Evolutionary conservation across 2,329 filamentous ascomycete species (phyloP).

Genomic region (Trichoderma koningii): DNA sequence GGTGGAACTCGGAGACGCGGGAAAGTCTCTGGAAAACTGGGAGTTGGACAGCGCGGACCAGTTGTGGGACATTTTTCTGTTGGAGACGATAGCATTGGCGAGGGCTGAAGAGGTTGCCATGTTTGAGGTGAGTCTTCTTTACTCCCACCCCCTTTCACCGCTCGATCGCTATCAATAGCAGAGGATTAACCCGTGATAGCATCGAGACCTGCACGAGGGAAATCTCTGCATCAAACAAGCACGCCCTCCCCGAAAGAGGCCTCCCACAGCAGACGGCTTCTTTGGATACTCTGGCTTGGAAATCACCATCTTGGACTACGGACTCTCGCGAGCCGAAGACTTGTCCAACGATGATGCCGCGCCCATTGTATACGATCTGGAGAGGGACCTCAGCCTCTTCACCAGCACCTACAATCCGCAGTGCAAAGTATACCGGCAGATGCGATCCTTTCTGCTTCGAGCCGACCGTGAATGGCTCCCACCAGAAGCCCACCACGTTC

Average conservation of each 20-base stretch:
- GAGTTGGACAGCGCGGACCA: conserved; percentile 51
- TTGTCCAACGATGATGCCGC: conserved; percentile 40
- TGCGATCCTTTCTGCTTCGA: conserved; percentile 59
- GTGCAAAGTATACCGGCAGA: conserved; percentile 63
- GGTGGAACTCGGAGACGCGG: conserved; percentile 65
- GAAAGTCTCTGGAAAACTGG: conserved; percentile 61
- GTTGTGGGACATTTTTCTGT: conserved; percentile 65
- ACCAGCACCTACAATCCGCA: conserved; percentile 61
- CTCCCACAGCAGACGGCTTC: conserved; percentile 39
- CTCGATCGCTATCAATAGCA: background rate
- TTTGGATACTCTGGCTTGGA: conserved; percentile 64
- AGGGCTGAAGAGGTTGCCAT: conserved; percentile 59
- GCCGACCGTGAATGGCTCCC: conserved; percentile 55
- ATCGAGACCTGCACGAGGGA: conserved; percentile 66
- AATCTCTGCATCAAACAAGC: conserved; percentile 61
- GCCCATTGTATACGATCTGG: conserved; percentile 59
- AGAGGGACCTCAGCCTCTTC: conserved; percentile 62
- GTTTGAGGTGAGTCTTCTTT: conserved; percentile 55
- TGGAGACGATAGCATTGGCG: conserved; percentile 61
- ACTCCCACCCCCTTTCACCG: background rate
- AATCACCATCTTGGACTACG: conserved; percentile 67
- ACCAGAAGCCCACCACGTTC: conserved; percentile 48
- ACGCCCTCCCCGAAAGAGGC: conserved; percentile 39
- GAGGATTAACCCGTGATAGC: conserved; percentile 43
- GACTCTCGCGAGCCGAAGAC: conserved; percentile 60